Percentiles rank a stretch among this genome's conserved stretches.
Evolutionary conservation across 441 rosid genomes (phyloP).

Genomic region (Populus hybrid): DNA sequence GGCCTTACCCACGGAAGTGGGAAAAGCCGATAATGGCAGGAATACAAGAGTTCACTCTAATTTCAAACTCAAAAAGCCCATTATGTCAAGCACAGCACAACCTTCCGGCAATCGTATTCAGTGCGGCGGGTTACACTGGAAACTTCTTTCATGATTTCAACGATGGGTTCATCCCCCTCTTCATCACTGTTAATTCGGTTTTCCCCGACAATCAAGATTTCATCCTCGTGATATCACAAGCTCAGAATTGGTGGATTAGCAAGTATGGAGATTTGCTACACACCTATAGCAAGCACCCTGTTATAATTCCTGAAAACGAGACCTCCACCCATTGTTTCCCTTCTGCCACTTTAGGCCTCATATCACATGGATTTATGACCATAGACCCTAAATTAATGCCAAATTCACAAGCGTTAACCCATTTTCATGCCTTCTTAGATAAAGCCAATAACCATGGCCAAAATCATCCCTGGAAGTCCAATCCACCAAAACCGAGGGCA

Average conservation of each 20-base stretch:
- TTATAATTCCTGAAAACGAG: slow-evolving; percentile 43
- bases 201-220: slow-evolving; percentile 36
- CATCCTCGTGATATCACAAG: slow-evolving; percentile 35
- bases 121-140: slow-evolving; percentile 65
- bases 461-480: neutral
- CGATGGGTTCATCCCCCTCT: slow-evolving; percentile 63
- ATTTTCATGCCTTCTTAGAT: slow-evolving; percentile 41
- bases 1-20: slow-evolving; percentile 56
- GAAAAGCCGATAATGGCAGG: slow-evolving; percentile 31
- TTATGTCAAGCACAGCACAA: slow-evolving; percentile 34
- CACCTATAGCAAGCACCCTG: slow-evolving; percentile 38
- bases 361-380: slow-evolving; percentile 53
- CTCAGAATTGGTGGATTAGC: slow-evolving; percentile 60
- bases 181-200: slow-evolving; percentile 45
- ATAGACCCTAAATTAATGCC: slow-evolving; percentile 36
- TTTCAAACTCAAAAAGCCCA: slow-evolving; percentile 26
- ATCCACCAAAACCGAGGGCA: slow-evolving; percentile 20
- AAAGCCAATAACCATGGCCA: slow-evolving; percentile 26
- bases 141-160: slow-evolving; percentile 61
- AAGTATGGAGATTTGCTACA: slow-evolving; percentile 40
- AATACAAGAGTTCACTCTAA: slow-evolving; percentile 43
- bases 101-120: slow-evolving; percentile 53
- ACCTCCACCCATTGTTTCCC: slow-evolving; percentile 48
- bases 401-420: slow-evolving; percentile 32
- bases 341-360: slow-evolving; percentile 41